Conservation (phyloP, 106 monocot genomes). For the Hemerocallis citrina region DNA sequence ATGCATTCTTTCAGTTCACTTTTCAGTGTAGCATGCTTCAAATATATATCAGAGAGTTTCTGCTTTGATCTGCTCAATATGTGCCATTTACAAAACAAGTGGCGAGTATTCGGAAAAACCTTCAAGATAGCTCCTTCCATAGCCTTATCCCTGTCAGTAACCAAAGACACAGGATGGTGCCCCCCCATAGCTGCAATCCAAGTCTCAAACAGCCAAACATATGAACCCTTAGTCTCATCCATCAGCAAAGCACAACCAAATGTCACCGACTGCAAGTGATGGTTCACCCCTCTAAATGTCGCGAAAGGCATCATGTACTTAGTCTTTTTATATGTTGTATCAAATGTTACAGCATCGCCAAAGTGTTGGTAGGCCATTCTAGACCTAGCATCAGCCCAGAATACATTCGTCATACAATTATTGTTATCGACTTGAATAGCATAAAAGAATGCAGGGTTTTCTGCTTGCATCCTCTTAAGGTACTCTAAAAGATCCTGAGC, state of each 20-base stretch:
- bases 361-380: slow-evolving; percentile 68
- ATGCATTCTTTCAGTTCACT: slow-evolving; percentile 64
- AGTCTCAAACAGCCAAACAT: slow-evolving; percentile 89
- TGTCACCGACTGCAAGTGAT: slow-evolving; percentile 71
- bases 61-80: slow-evolving; percentile 84
- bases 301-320: slow-evolving; percentile 99
- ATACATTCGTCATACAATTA: slow-evolving; percentile 86
- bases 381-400: slow-evolving; percentile 85
- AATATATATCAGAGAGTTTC: slow-evolving; percentile 66
- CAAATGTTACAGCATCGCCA: slow-evolving; percentile 76
- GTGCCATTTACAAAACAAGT: slow-evolving; percentile 77
- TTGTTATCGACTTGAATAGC: slow-evolving; percentile 91
- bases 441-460: slow-evolving; percentile 84
- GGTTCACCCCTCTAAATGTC: slow-evolving; percentile 74
- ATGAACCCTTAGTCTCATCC: slow-evolving; percentile 94
- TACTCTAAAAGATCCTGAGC: slow-evolving; percentile 64
- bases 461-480: slow-evolving; percentile 70
- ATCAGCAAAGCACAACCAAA: slow-evolving; percentile 86
- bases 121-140: slow-evolving; percentile 77
- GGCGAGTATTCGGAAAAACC: slow-evolving; percentile 67
- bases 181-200: slow-evolving; percentile 86
- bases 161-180: slow-evolving; percentile 39
- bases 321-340: slow-evolving; percentile 88
- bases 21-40: slow-evolving; percentile 47
- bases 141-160: slow-evolving; percentile 72